phyloP scores from a whole-genome alignment of 345 rosid genomes.

The Eucalyptus viminalis region DNA sequence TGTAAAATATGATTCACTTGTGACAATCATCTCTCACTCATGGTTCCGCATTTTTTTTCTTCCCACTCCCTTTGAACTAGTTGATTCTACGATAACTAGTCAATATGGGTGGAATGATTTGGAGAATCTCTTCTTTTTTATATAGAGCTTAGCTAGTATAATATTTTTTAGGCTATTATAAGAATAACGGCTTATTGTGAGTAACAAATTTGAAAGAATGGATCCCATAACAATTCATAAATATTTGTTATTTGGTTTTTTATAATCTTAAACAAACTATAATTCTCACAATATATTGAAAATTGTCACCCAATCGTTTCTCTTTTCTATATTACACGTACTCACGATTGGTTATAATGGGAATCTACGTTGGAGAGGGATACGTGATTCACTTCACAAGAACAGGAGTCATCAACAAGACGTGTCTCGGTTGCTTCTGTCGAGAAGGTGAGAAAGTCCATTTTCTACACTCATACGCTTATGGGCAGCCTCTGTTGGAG shows the following conservation, averaged over 20 bases:
- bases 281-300: too few relatives aligned
- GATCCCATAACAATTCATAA: too few relatives aligned
- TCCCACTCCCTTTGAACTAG: not conserved
- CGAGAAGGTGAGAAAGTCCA: not conserved
- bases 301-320: too few relatives aligned
- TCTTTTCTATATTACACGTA: not conserved
- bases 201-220: too few relatives aligned
- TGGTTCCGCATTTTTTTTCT: not conserved
- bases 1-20: not conserved
- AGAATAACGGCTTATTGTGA: too few relatives aligned
- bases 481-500: not conserved
- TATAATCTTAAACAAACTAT: too few relatives aligned
- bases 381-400: not conserved
- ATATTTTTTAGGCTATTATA: too few relatives aligned
- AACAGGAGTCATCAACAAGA: not conserved
- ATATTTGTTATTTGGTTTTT: too few relatives aligned
- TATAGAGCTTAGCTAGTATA: too few relatives aligned
- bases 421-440: not conserved
- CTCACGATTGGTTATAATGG: not conserved
- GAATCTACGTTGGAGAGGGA: not conserved
- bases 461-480: not conserved
- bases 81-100: not conserved
- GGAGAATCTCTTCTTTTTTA: not conserved
- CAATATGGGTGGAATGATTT: not conserved
- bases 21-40: not conserved